Conservation (phyloP, 495 filamentous ascomycete species). For the Hyaloscypha finlandica region DNA sequence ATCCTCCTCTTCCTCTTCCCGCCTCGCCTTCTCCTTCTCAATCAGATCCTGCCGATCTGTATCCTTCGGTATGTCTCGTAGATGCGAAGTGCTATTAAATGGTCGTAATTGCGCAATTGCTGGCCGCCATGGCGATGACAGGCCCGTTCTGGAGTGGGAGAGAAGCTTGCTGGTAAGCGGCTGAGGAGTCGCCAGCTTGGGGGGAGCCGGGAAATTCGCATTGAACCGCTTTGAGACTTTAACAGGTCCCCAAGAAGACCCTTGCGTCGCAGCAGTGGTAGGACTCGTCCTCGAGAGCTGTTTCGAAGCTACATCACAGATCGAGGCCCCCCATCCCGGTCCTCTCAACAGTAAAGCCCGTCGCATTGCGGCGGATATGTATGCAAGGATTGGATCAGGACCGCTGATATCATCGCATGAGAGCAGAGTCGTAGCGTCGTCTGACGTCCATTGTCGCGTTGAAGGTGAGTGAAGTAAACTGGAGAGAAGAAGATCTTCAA, state of each 20-base stretch:
- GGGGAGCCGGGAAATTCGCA: constrained; percentile 17
- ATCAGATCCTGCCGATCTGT: constrained; percentile 31
- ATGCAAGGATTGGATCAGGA: constrained; percentile 9
- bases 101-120: constrained; percentile 30
- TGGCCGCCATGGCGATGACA: constrained; percentile 30
- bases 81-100: constrained; percentile 26
- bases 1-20: constrained; percentile 32
- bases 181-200: constrained; percentile 6
- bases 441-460: constrained; percentile 27
- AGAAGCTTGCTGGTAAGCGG: constrained; percentile 7
- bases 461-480: constrained; percentile 6
- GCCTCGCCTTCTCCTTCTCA: constrained; percentile 30
- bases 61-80: constrained; percentile 25
- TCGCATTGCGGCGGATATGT: constrained; percentile 23
- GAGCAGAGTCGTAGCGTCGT: constrained; percentile 8
- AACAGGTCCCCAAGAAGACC: background rate
- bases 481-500: constrained; percentile 2
- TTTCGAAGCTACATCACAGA: constrained; percentile 21
- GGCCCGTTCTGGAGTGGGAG: background rate
- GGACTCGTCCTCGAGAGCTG: constrained; percentile 8
- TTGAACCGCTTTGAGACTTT: constrained; percentile 11
- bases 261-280: background rate
- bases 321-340: constrained; percentile 25
- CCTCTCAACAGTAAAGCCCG: constrained; percentile 19
- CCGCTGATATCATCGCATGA: constrained; percentile 30